Percentiles rank a stretch among this genome's conserved stretches.
Conservation (phyloP, 1,139 yeast species). For the Saccharomyces hybrid region DNA sequence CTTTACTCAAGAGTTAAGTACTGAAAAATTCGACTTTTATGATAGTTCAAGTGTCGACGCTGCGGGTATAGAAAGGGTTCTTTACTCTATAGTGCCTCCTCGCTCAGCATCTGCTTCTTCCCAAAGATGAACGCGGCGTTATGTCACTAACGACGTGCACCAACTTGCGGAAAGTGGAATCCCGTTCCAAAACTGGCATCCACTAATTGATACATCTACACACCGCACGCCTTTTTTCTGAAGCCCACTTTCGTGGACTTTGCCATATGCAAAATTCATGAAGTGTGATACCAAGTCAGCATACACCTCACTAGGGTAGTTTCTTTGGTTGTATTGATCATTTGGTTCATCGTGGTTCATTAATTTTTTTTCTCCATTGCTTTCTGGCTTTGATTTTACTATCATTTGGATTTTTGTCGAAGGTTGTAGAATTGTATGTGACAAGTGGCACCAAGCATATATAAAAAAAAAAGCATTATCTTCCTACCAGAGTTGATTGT, state of each 20-base stretch:
- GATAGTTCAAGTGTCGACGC: slow-evolving; percentile 6
- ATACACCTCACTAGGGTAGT: not conserved
- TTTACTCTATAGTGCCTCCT: not conserved
- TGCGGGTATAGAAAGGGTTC: not conserved
- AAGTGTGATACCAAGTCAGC: not conserved
- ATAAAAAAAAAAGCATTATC: not conserved
- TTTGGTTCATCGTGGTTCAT: not conserved
- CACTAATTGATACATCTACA: not conserved
- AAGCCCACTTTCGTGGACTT: not conserved
- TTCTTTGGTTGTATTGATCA: not conserved
- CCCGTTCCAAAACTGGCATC: not conserved
- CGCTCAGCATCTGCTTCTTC: slow-evolving; percentile 5
- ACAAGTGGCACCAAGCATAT: not conserved
- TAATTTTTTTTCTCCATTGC: not conserved
- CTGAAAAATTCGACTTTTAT: slow-evolving; percentile 6
- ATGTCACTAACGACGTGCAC: not conserved
- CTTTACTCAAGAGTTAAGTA: slow-evolving; percentile 15
- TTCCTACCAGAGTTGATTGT: not conserved
- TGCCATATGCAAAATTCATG: not conserved
- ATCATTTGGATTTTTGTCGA: not conserved
- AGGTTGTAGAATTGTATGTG: not conserved
- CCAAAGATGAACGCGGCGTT: not conserved
- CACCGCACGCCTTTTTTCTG: not conserved
- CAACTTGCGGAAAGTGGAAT: not conserved
- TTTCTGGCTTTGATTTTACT: not conserved